phyloP scores from a whole-genome alignment of 352 stramenopile genomes.

The Lagenidium giganteum region DNA sequence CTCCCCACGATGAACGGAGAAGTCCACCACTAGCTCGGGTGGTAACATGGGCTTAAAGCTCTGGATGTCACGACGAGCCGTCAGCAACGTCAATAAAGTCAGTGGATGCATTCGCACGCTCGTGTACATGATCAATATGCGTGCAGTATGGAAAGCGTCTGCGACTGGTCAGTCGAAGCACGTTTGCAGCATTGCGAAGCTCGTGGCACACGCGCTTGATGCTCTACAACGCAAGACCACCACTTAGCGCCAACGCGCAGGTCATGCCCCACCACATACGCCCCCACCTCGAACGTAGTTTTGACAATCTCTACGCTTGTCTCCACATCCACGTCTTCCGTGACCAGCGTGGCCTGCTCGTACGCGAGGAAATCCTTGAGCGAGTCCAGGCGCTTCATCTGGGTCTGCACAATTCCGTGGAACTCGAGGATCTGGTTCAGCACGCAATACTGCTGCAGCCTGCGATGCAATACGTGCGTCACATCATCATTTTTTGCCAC shows the following conservation, averaged over 20 bases:
- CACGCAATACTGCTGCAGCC: slow-evolving; percentile 77
- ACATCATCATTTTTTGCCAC: no score
- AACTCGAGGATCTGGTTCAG: slow-evolving; percentile 85
- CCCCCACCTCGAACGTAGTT: slow-evolving; percentile 33
- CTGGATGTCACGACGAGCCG: slow-evolving; percentile 12
- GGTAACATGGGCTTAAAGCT: slow-evolving; percentile 70
- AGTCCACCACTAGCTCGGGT: slow-evolving; percentile 73
- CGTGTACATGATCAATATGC: slow-evolving; percentile 70
- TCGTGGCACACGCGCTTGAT: slow-evolving; percentile 52
- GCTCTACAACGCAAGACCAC: slow-evolving; percentile 8
- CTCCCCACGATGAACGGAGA: slow-evolving; percentile 77
- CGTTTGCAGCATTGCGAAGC: slow-evolving; percentile 62
- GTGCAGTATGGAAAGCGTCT: slow-evolving; percentile 78
- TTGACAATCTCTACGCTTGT: slow-evolving; percentile 47
- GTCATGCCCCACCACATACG: no score
- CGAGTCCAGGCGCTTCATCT: slow-evolving; percentile 37
- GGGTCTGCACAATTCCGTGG: slow-evolving; percentile 56
- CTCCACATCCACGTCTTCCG: slow-evolving; percentile 54
- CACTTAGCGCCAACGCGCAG: not conserved
- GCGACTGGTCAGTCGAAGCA: slow-evolving; percentile 64
- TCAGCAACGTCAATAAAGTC: slow-evolving; percentile 5
- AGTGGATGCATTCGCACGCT: not conserved
- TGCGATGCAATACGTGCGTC: slow-evolving; percentile 10
- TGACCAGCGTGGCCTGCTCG: slow-evolving; percentile 33
- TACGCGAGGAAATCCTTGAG: slow-evolving; percentile 46